These are phyloP conservation scores for Entonaema liquescens DNA, from an alignment of 495 filamentous ascomycete species.

Conservation along the genomic window DNA sequence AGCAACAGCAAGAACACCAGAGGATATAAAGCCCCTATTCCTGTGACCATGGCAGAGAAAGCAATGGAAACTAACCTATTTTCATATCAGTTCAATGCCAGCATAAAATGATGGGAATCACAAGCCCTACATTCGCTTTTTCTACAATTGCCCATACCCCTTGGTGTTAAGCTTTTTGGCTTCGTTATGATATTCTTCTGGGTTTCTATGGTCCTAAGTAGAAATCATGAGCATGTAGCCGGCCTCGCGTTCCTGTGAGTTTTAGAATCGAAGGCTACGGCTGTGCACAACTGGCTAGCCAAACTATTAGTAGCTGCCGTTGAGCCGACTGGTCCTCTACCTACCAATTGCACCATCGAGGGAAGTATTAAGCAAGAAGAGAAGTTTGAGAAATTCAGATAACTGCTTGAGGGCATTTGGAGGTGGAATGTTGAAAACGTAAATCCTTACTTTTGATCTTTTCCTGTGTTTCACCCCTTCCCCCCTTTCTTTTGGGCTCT, in stretches of 20 bases:
- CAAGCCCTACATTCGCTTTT: neutral
- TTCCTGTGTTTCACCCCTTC: neutral
- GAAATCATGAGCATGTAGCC: neutral
- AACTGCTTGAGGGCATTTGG: neutral
- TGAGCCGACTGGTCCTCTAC: neutral
- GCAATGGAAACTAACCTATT: neutral
- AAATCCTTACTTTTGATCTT: neutral
- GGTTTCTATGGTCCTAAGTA: neutral
- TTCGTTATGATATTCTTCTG: neutral
- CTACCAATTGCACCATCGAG: neutral
- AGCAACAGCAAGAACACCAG: neutral
- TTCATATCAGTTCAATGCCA: neutral
- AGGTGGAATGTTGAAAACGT: no score
- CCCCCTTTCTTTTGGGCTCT: neutral
- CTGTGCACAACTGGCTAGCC: neutral
- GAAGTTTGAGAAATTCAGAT: neutral
- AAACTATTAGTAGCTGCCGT: neutral
- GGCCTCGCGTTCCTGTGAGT: neutral
- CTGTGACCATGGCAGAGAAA: neutral
- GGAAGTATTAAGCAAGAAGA: neutral
- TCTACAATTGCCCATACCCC: neutral
- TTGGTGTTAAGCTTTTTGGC: neutral
- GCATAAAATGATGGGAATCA: neutral
- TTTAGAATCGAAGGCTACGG: neutral
- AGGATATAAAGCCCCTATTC: neutral